These are phyloP conservation scores for button mushroom (Agaricus bisporus) DNA, from an alignment of 768 basidiomycete species.

Conservation along the genomic window DNA sequence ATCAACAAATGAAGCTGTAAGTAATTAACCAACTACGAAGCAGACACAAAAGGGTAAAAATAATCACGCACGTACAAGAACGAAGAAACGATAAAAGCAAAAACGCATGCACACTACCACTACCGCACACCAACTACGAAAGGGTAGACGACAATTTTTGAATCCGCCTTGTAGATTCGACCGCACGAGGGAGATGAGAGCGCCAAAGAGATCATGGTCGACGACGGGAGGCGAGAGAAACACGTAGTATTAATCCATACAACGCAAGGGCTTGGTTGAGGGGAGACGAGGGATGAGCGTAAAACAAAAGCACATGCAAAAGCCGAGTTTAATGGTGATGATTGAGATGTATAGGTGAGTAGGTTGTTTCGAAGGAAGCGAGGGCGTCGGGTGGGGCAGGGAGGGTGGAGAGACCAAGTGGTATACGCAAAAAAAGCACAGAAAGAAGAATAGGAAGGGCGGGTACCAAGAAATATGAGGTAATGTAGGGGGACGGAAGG, in stretches of 20 bases:
- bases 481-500: not conserved
- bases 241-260: too few species aligned
- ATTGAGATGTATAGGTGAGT: too few species aligned
- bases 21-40: too few species aligned
- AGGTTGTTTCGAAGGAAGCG: not conserved
- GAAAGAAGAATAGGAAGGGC: conserved; percentile 1
- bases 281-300: too few species aligned
- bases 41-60: conserved; percentile 7
- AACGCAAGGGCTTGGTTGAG: too few species aligned
- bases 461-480: not conserved
- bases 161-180: too few species aligned
- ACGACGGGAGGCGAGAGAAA: not conserved
- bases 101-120: conserved; percentile 2
- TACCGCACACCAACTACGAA: not conserved
- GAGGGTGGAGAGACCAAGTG: not conserved
- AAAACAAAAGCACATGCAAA: not conserved
- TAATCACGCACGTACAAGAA: conserved; percentile 8
- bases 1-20: conserved; percentile 6
- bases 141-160: not conserved
- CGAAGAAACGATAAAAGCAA: not conserved
- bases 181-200: not conserved
- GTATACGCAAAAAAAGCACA: conserved; percentile 6
- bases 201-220: not conserved
- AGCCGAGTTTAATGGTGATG: not conserved
- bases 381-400: not conserved